Base-by-base conservation (phyloP, 2,329 filamentous ascomycete genomes). In the Alternaria ethzedia region DNA sequence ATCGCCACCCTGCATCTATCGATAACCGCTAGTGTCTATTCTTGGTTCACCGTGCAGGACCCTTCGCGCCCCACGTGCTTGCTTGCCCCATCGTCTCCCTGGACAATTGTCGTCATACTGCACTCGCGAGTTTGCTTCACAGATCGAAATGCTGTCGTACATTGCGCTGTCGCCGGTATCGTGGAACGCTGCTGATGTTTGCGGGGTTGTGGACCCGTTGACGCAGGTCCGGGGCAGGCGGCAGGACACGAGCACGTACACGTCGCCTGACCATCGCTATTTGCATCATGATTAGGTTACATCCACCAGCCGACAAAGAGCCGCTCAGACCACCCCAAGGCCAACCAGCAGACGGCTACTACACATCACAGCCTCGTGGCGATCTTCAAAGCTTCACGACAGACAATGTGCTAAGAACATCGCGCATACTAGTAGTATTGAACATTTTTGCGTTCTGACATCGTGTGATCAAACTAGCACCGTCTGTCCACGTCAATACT, bases 21-120 rank as follows among this genome's bases (percentile, higher is more conserved):
- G 25, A 46, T 49, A 62, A 64, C 65, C 66, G 57, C 65, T 62
- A 68, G 30, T 17, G 20, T 41, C 56, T 60, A 60, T 60, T 15
- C 32, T 56, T 60, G 57, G 61, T 50, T 17, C 28, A 28, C 54
- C 44, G 61, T 55, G 54, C 55, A 59, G 44, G 25, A 54, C 56
- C 49, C 55, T 41, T 54, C 15, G 4, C 41, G 9, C 50, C 30
- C 44, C 46, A 54, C 41, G 47, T 54, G 36, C 63, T 59, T 60
- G 32, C 28, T 51, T 59, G 55, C 36, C 47, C 44, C 43, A 55
- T 56, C 7, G 11, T 13, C 13, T 17, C 30, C 30, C 30, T 41
- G 43, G 15, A 26, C 15, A 32, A 23, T 26, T 12, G 41, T 41
- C 44, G 26, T 56, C 36, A 51, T 43, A 45, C 26, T 23, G 10